Percentiles rank a stretch among this genome's conserved stretches.
These are phyloP conservation scores for Oenanthe javanica DNA, from an alignment of 140 eudicot genomes.

Conservation along the genomic window DNA sequence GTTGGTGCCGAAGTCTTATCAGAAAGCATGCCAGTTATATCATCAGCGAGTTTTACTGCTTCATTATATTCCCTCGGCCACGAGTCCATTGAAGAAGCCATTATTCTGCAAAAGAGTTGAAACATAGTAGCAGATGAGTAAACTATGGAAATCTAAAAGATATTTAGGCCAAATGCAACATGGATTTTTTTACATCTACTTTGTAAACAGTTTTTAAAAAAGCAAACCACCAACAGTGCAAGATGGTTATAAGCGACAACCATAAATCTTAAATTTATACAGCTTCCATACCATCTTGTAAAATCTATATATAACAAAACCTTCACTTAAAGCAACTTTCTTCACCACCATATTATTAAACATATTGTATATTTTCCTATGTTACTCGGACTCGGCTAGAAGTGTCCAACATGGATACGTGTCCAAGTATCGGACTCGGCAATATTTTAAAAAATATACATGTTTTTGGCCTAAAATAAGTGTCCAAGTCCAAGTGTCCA, in stretches of 20 bases:
- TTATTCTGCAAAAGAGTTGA: slow-evolving; percentile 19
- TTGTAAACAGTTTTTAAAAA: neutral
- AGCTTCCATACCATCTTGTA: neutral
- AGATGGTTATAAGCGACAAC: neutral
- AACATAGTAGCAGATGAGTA: neutral
- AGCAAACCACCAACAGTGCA: neutral
- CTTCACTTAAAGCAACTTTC: neutral
- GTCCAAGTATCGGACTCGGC: too few relatives aligned
- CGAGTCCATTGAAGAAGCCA: slow-evolving; percentile 72
- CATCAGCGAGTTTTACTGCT: slow-evolving; percentile 77
- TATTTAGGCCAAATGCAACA: neutral
- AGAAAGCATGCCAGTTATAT: slow-evolving; percentile 62
- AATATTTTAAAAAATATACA: too few relatives aligned
- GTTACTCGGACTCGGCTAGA: too few relatives aligned
- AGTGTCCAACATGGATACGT: too few relatives aligned
- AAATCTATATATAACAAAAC: neutral
- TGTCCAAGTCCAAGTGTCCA: too few relatives aligned
- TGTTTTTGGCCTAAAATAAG: too few relatives aligned
- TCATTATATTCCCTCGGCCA: slow-evolving; percentile 83
- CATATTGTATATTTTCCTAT: neutral
- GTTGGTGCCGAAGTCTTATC: slow-evolving; percentile 51
- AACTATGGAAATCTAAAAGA: neutral
- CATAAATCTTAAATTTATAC: neutral
- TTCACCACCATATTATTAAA: neutral
- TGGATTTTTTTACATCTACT: neutral